Evolutionary conservation across 2,329 filamentous ascomycete species (phyloP).

Genomic region (Aspergillus ochraceus): DNA sequence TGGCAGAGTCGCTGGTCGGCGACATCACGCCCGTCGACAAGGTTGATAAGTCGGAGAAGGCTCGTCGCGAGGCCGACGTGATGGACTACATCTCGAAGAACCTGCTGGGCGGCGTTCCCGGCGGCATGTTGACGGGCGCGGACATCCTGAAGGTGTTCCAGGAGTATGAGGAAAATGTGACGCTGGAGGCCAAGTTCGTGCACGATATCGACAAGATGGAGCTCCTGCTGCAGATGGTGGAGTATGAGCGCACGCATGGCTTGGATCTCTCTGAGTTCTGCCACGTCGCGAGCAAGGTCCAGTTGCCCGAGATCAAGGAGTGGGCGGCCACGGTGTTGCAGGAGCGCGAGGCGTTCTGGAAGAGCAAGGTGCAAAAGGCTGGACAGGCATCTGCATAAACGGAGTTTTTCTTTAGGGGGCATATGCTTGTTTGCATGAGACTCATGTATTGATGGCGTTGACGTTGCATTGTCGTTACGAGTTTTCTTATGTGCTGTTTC

Average conservation of each 20-base stretch:
- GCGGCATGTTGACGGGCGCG: constrained; percentile 62
- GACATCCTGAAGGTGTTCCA: constrained; percentile 83
- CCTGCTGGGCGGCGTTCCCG: constrained; percentile 72
- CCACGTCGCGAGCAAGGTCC: constrained; percentile 72
- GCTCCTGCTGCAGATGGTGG: constrained; percentile 88
- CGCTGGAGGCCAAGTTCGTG: constrained; percentile 82
- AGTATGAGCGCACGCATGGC: constrained; percentile 78
- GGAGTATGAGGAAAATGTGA: constrained; percentile 88
- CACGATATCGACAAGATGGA: constrained; percentile 99
- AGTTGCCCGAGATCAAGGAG: constrained; percentile 71
- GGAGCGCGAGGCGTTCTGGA: constrained; percentile 76
- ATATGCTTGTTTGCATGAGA: constrained; percentile 1
- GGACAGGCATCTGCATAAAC: background rate
- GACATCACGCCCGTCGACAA: constrained; percentile 91
- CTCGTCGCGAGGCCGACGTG: constrained; percentile 76
- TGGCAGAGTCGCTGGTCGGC: constrained; percentile 92
- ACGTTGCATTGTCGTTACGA: constrained; percentile 4
- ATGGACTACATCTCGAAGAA: constrained; percentile 85
- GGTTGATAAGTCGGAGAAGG: constrained; percentile 84
- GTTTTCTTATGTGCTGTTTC: constrained; percentile 4
- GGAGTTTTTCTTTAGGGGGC: background rate
- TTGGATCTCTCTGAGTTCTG: constrained; percentile 85
- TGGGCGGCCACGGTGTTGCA: constrained; percentile 77
- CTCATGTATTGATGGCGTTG: constrained; percentile 14
- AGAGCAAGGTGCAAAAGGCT: constrained; percentile 27